phyloP scores from a whole-genome alignment of 305 asterid genomes.

The Withania somnifera region DNA sequence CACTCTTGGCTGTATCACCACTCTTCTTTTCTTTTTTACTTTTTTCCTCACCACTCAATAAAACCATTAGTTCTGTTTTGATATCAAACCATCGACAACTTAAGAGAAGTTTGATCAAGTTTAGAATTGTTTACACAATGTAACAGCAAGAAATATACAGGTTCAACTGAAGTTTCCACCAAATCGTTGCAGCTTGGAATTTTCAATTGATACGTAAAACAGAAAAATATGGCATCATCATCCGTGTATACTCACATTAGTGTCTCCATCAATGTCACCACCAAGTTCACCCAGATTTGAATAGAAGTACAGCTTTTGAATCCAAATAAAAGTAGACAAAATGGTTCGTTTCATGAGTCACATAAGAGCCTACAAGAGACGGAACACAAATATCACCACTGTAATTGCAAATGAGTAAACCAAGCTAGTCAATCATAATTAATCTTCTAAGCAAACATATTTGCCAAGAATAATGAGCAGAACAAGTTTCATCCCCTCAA shows the following conservation, averaged over 20 bases:
- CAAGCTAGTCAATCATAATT: background rate
- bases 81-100: background rate
- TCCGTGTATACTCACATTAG: background rate
- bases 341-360: slow-evolving; percentile 97
- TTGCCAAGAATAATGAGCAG: background rate
- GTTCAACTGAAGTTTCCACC: slow-evolving; percentile 20
- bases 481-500: background rate
- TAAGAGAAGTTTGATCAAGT: slow-evolving; percentile 10
- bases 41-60: background rate
- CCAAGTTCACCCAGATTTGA: slow-evolving; percentile 81
- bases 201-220: slow-evolving; percentile 37
- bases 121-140: slow-evolving; percentile 10
- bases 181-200: slow-evolving; percentile 20
- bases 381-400: background rate
- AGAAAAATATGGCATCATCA: slow-evolving; percentile 8
- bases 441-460: background rate
- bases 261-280: slow-evolving; percentile 7
- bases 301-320: slow-evolving; percentile 81
- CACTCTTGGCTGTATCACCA: background rate
- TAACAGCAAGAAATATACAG: slow-evolving; percentile 36
- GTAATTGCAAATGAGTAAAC: background rate
- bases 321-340: slow-evolving; percentile 99
- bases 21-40: background rate
- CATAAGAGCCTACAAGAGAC: slow-evolving; percentile 67
- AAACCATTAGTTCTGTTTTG: background rate